These are phyloP conservation scores for Curvularia verruculosa DNA, from an alignment of 2,329 filamentous ascomycete genomes.

Conservation along the genomic window DNA sequence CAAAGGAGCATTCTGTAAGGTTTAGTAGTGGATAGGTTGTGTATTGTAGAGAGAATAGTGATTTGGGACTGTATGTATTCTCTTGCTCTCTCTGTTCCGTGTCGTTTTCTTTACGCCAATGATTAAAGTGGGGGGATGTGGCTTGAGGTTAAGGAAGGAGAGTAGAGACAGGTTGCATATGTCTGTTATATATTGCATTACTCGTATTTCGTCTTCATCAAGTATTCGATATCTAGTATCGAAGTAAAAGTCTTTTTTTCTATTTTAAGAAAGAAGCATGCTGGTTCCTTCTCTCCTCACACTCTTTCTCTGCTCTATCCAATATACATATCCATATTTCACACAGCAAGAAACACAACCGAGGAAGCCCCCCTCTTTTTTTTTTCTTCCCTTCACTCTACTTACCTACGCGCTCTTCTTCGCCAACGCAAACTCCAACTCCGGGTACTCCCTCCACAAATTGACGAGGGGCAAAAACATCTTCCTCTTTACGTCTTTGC, in stretches of 20 bases:
- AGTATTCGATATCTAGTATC: not conserved
- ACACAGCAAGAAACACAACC: no score
- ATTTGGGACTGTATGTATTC: not conserved
- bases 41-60: not conserved
- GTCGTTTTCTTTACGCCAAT: not conserved
- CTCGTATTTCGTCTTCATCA: not conserved
- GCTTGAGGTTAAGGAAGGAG: not conserved
- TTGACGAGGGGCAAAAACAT: slow-evolving; percentile 59
- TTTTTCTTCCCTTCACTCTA: not conserved
- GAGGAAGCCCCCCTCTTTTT: no score
- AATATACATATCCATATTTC: not conserved
- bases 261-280: not conserved
- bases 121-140: not conserved
- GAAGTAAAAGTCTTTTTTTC: not conserved
- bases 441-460: slow-evolving; percentile 47
- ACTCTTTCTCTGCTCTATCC: not conserved
- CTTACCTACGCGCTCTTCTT: not conserved
- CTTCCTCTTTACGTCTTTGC: slow-evolving; percentile 33
- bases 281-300: not conserved
- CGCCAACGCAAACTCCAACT: slow-evolving; percentile 31
- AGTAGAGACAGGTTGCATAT: not conserved
- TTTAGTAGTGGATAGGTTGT: not conserved
- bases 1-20: not conserved
- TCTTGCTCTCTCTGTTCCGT: not conserved
- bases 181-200: not conserved